Percentiles rank a stretch among this genome's conserved stretches.
phyloP scores from a whole-genome alignment of 805 yeast species.

The Hanseniaspora jakobsenii region DNA sequence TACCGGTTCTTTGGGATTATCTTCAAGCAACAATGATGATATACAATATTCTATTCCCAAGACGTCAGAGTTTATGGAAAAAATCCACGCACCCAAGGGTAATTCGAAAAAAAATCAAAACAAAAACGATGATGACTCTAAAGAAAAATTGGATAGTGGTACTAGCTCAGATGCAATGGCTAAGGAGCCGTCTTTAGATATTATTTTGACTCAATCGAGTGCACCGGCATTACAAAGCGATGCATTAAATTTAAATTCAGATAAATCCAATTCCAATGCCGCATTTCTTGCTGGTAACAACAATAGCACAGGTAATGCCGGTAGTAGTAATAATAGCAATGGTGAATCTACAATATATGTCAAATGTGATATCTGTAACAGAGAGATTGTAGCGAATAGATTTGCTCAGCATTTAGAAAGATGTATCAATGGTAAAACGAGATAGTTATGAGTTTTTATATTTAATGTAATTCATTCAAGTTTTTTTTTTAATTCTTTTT shows the following conservation, averaged over 20 bases:
- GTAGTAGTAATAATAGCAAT: background rate
- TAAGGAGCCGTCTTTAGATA: slow-evolving; percentile 8
- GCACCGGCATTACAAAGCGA: background rate
- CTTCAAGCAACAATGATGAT: no score
- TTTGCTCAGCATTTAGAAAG: slow-evolving; percentile 90
- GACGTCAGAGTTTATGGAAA: slow-evolving; percentile 9
- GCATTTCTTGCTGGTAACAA: no score
- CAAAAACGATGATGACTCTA: background rate
- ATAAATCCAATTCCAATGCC: slow-evolving; percentile 10
- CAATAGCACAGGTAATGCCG: background rate
- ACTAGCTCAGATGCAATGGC: background rate
- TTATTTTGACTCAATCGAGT: slow-evolving; percentile 8
- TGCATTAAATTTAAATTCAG: background rate
- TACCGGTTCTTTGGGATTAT: no score
- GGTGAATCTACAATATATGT: slow-evolving; percentile 36
- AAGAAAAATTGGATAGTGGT: background rate
- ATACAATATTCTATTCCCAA: slow-evolving; percentile 10
- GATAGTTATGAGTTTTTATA: slow-evolving; percentile 24
- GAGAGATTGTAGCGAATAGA: slow-evolving; percentile 81
- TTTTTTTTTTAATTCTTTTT: background rate
- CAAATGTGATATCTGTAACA: slow-evolving; percentile 65
- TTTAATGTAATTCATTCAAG: background rate
- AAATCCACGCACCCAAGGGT: slow-evolving; percentile 3
- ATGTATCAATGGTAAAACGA: slow-evolving; percentile 63
- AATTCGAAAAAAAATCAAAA: background rate